These are phyloP conservation scores for Tilletia indica DNA, from an alignment of 1,284 basidiomycete species.

Conservation along the genomic window DNA sequence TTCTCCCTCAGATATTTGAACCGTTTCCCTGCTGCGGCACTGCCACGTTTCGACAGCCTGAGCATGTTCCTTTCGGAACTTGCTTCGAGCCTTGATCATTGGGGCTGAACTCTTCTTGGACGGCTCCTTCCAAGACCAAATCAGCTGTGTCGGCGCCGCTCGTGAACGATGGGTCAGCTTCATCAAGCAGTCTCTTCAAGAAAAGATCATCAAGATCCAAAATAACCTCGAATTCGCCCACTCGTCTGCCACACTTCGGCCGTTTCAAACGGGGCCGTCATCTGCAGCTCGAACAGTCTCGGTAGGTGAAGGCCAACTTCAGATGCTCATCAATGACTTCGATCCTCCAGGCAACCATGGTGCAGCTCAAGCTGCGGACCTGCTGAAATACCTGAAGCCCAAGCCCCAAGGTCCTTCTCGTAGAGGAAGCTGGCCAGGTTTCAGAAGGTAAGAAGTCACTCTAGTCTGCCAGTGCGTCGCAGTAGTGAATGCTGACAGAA, in stretches of 20 bases:
- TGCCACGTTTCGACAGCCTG: not conserved
- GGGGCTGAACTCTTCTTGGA: not conserved
- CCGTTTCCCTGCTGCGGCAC: not conserved
- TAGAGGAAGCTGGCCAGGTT: constrained; percentile 31
- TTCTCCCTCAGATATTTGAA: not conserved
- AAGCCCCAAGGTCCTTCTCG: constrained; percentile 19
- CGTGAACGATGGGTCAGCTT: not conserved
- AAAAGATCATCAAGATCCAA: not conserved
- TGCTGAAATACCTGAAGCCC: constrained; percentile 25
- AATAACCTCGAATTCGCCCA: not conserved
- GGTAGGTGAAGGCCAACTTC: constrained; percentile 5
- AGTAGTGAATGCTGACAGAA: not conserved
- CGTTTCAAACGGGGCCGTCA: not conserved
- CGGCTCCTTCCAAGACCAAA: not conserved
- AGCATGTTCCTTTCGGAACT: not conserved
- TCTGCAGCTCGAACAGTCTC: not conserved
- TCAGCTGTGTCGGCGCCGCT: not conserved
- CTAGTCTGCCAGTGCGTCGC: not conserved
- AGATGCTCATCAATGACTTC: constrained; percentile 50
- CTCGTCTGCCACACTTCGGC: not conserved
- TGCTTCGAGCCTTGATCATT: not conserved
- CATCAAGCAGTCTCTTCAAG: not conserved
- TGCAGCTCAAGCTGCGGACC: constrained; percentile 34
- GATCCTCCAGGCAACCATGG: constrained; percentile 63
- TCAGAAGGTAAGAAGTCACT: constrained; percentile 19